Conservation (phyloP, 305 asterid genomes). For the Fraxinus latifolia region DNA sequence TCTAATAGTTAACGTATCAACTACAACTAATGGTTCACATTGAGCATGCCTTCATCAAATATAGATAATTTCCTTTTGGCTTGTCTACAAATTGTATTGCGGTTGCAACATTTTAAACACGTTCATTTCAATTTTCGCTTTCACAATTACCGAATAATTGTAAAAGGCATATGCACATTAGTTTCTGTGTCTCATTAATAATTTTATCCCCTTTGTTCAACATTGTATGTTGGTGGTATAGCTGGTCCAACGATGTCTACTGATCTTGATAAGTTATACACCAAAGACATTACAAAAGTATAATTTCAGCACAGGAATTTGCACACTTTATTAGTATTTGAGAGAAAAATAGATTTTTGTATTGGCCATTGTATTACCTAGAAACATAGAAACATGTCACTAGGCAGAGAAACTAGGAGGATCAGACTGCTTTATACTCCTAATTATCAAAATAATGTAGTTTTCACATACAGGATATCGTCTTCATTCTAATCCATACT, state of each 20-base stretch:
- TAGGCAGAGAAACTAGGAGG: neutral
- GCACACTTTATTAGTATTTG: neutral
- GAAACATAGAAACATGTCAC: neutral
- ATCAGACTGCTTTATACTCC: neutral
- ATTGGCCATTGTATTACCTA: neutral
- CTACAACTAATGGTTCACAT: neutral
- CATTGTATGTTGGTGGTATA: neutral
- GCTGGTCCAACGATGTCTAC: neutral
- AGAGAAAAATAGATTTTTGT: neutral
- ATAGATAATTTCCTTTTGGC: neutral
- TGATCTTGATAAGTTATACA: neutral
- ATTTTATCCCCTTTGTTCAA: neutral
- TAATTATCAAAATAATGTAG: neutral
- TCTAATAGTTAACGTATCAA: neutral
- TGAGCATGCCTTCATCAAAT: neutral
- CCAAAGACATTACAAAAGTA: neutral
- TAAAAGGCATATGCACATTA: neutral
- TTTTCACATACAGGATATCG: neutral
- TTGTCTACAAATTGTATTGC: neutral
- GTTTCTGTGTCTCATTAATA: neutral
- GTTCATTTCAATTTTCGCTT: neutral
- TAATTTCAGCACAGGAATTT: neutral
- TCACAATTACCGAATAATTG: neutral
- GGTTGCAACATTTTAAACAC: neutral
- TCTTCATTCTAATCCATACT: neutral